Base-by-base conservation (phyloP, 2,329 filamentous ascomycete species). In the Diaporthe eres region DNA sequence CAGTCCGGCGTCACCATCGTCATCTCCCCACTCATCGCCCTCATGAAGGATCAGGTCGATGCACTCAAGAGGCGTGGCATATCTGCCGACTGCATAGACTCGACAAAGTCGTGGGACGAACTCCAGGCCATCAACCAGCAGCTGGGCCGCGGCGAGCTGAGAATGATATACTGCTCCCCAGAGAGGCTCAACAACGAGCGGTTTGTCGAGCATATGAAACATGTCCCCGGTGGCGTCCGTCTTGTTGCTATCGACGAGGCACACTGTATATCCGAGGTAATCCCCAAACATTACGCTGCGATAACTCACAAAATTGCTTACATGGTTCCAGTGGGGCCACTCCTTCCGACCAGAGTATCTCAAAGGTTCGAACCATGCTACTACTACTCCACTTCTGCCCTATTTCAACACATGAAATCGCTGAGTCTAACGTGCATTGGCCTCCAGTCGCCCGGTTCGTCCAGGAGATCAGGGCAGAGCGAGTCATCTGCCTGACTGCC, bases 41-140 rank as follows among this genome's bases (percentile, higher is more conserved):
- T 91, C 72, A 91, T 91, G 89, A 91, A 91, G 79, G 90, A 92
- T 76, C 90, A 92, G 77, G 89, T 90, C 0, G 90, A 92, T 77
- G 86, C 87, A 1, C 83, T 92, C 28, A 83, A 85, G 63, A 84
- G 84, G 13, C 85, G 86, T 39, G 87, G 87, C 0, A 86, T 92
- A 13, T 79, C 85, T 13, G 90, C 90, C 12, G 90, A 89, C 3
- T 87, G 86, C 9, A 82, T 91, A 15, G 89, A 92, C 79, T 92
- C 90, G 0, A 89, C 86, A 6, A 91, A 90, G 78, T 86, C 85
- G 0, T 86, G 85, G 72, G 85, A 90, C 5, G 84, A 88, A 71
- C 80, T 88, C 13, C 83, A 85, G 60, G 71, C 80, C 0, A 85
- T 85, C 68, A 84, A 82, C 51, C 78, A 80, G 13, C 81, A 80